Evolutionary conservation across 148 eudicot genomes (phyloP).

Genomic region (Camellia japonica): DNA sequence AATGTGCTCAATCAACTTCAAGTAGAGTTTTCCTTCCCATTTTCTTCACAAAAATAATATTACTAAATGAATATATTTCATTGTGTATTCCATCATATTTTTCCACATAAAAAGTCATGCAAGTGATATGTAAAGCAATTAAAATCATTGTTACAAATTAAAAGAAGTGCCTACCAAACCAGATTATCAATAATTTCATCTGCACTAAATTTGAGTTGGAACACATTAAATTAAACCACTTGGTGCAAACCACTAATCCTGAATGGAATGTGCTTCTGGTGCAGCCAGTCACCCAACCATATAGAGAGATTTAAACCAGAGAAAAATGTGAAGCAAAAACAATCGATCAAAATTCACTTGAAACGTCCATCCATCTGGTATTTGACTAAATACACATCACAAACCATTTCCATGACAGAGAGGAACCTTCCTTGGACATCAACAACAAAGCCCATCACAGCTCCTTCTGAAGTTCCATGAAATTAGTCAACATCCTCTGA

Average conservation of each 20-base stretch:
- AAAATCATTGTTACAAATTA: too few relatives aligned
- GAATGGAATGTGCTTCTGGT: not conserved
- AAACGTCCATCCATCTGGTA: not conserved
- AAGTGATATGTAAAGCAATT: too few relatives aligned
- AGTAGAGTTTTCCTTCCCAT: too few relatives aligned
- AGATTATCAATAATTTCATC: too few relatives aligned
- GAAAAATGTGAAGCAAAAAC: not conserved
- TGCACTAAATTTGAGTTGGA: not conserved
- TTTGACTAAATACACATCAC: not conserved
- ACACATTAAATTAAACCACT: not conserved
- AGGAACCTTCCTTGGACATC: not conserved
- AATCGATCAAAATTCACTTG: not conserved
- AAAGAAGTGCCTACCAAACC: too few relatives aligned
- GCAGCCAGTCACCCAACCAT: not conserved
- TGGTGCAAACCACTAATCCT: not conserved
- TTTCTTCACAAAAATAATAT: too few relatives aligned
- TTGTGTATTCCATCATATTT: too few relatives aligned
- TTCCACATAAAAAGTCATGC: too few relatives aligned
- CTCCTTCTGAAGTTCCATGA: not conserved
- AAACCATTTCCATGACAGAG: not conserved
- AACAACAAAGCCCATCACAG: not conserved
- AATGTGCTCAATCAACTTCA: too few relatives aligned
- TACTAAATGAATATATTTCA: too few relatives aligned
- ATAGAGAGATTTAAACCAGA: not conserved
- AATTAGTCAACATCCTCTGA: conserved; percentile 32